Percentiles rank a stretch among this genome's conserved stretches.
Evolutionary conservation across 768 basidiomycete genomes (phyloP).

Genomic region (Russula sp.): DNA sequence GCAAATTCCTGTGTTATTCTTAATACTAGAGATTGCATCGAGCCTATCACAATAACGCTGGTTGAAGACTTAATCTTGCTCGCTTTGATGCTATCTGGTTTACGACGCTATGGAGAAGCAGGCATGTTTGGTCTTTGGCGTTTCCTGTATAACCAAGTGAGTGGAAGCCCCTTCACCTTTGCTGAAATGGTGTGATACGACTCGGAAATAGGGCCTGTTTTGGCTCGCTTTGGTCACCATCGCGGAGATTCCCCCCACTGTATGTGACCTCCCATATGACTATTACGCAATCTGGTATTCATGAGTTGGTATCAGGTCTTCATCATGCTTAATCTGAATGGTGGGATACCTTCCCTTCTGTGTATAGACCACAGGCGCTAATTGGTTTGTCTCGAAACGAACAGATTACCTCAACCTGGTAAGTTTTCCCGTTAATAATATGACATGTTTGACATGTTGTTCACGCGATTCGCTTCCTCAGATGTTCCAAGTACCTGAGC

Average conservation of each 20-base stretch:
- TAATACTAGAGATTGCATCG: background rate
- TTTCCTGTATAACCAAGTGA: conserved; percentile 23
- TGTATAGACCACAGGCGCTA: background rate
- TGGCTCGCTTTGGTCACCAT: conserved; percentile 24
- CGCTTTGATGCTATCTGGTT: conserved; percentile 19
- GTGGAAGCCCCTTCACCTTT: background rate
- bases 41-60: conserved; percentile 17
- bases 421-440: background rate
- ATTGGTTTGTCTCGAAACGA: background rate
- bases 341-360: conserved; percentile 7
- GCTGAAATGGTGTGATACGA: background rate
- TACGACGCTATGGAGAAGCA: conserved; percentile 21
- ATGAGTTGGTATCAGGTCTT: conserved; percentile 10
- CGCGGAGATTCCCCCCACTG: conserved; percentile 26
- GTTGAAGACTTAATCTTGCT: conserved; percentile 20
- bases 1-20: conserved; percentile 5
- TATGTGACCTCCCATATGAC: background rate
- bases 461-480: background rate
- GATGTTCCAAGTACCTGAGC: conserved; percentile 28
- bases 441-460: background rate
- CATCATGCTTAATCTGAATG: conserved; percentile 22
- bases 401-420: conserved; percentile 20
- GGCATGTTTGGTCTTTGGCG: conserved; percentile 26
- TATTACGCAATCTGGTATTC: background rate
- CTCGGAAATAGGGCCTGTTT: conserved; percentile 16